Evolutionary conservation across 352 stramenopile genomes (phyloP), one percentile per base, ranked within the genome.

Genomic region (Pythium sukuiense): DNA sequence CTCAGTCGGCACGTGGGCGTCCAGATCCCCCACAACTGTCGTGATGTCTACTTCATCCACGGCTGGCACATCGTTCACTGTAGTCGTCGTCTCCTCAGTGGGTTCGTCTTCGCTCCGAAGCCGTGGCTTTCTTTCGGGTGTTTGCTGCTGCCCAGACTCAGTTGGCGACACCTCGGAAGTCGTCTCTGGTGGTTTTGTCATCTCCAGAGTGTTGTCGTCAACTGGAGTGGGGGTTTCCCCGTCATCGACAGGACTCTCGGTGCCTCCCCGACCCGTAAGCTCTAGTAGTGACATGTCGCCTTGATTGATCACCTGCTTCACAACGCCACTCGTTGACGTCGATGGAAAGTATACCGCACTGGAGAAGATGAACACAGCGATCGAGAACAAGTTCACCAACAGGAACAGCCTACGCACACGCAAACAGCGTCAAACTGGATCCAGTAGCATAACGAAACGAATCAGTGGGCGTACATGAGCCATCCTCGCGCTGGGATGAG

Each of bases 321-420:
- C 62, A 20, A 84, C 61, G 30, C 63, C 71, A 3, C 79, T 67
- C 0, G 71, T 65, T 1, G 61, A 71, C 6, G 74, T 49, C 20
- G 73, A 71, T 3, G 79, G 80, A 52, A 90, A 88, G 45, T 75
- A 85, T 6, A 67, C 59, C 6, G 77, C 76, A 61, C 77, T 86
- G 29, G 72, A 58, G 66, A 90, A 86, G 62, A 87, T 87, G 71
- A 89, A 86, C 2, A 39, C 58, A 0, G 71, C 70, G 27, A 90
- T 59, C 1, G 74, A 74, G 24, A 73, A 35, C 24, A 88, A 68
- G 53, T 88, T 90, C 24, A 70, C 39, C 35, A 89, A 35, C 43
- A 90, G 55, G 18, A 85, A 79, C 29, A 55, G 37, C 9, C 66
- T 72, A 24, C 20, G 8, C 32, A 35, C 32, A 35, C 8, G 5